Percentiles rank a stretch among this genome's conserved stretches.
Evolutionary conservation across 2,329 filamentous ascomycete genomes (phyloP).

Genomic region (Aspergillus amoenus): DNA sequence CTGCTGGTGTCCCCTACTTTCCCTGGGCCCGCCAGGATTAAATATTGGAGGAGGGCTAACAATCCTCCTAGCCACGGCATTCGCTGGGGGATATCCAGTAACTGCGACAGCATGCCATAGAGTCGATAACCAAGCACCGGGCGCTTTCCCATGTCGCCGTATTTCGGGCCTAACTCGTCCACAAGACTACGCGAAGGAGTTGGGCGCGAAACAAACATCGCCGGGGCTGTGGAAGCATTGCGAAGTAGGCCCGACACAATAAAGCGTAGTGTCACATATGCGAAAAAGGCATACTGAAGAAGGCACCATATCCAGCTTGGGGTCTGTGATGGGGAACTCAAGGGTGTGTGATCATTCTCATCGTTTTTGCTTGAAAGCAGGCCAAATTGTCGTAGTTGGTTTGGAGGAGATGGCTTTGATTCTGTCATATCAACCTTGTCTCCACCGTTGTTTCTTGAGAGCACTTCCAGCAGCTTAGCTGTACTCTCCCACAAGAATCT

Average conservation of each 20-base stretch:
- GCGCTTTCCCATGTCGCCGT: slow-evolving; percentile 38
- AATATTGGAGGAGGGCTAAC: slow-evolving; percentile 73
- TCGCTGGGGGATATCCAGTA: slow-evolving; percentile 71
- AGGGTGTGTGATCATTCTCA: slow-evolving; percentile 26
- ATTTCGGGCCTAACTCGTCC: slow-evolving; percentile 34
- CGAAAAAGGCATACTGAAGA: slow-evolving; percentile 52
- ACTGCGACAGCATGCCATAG: slow-evolving; percentile 70
- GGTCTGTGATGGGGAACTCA: slow-evolving; percentile 33
- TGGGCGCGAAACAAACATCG: slow-evolving; percentile 27
- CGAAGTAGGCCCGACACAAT: slow-evolving; percentile 64
- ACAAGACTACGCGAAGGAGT: slow-evolving; percentile 22
- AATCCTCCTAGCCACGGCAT: slow-evolving; percentile 89
- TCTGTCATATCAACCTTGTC: slow-evolving; percentile 25
- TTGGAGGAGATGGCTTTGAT: slow-evolving; percentile 32
- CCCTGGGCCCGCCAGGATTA: slow-evolving; percentile 71
- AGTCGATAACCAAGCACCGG: slow-evolving; percentile 75
- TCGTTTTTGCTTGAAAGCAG: slow-evolving; percentile 46
- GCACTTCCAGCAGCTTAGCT: slow-evolving; percentile 63
- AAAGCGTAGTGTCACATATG: slow-evolving; percentile 64
- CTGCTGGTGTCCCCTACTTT: slow-evolving; percentile 72
- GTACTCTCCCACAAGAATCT: slow-evolving; percentile 87
- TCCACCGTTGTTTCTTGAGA: slow-evolving; percentile 29
- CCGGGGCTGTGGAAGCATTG: slow-evolving; percentile 64
- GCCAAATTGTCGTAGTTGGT: slow-evolving; percentile 58
- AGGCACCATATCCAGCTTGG: slow-evolving; percentile 51